phyloP scores from a whole-genome alignment of 1,284 basidiomycete genomes.

The Naganishia liquefaciens region DNA sequence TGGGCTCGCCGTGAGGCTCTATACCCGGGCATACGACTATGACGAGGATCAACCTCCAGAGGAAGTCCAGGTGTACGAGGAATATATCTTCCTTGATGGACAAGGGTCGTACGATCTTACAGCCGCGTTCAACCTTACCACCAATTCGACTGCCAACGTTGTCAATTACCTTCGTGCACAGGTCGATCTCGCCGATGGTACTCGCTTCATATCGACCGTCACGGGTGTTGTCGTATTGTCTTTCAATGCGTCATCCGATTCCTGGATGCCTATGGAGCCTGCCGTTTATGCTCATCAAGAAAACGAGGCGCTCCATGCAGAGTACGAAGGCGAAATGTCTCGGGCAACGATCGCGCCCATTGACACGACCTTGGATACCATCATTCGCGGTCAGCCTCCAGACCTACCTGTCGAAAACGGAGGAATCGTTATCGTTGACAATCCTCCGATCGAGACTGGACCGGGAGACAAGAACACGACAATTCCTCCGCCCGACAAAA shows the following conservation, averaged over 20 bases:
- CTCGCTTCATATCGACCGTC: neutral
- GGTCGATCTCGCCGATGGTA: too few species aligned
- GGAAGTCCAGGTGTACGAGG: slow-evolving; percentile 7
- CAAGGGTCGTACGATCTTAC: neutral
- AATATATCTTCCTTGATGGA: neutral
- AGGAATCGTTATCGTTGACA: slow-evolving; percentile 1
- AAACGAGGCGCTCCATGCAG: slow-evolving; percentile 6
- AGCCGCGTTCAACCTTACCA: slow-evolving; percentile 16
- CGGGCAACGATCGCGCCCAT: neutral
- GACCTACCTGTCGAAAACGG: slow-evolving; percentile 3
- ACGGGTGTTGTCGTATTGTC: neutral
- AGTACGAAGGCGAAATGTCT: neutral
- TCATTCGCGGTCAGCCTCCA: neutral
- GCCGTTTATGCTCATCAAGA: slow-evolving; percentile 14
- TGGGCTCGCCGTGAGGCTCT: neutral
- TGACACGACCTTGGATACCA: slow-evolving; percentile 3
- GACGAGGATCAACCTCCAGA: slow-evolving; percentile 19
- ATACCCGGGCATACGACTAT: slow-evolving; percentile 16
- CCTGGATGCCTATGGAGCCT: slow-evolving; percentile 4
- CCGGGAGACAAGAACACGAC: neutral
- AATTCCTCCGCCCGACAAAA: neutral
- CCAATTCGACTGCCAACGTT: neutral
- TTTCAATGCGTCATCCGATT: slow-evolving; percentile 4
- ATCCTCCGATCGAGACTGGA: neutral
- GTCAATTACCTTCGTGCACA: slow-evolving; percentile 20